A percentile compares a stretch with the other conserved stretches of the same genome.
These are phyloP conservation scores for Lathyrus aphaca DNA, from an alignment of 306 rosid genomes.

Conservation along the genomic window DNA sequence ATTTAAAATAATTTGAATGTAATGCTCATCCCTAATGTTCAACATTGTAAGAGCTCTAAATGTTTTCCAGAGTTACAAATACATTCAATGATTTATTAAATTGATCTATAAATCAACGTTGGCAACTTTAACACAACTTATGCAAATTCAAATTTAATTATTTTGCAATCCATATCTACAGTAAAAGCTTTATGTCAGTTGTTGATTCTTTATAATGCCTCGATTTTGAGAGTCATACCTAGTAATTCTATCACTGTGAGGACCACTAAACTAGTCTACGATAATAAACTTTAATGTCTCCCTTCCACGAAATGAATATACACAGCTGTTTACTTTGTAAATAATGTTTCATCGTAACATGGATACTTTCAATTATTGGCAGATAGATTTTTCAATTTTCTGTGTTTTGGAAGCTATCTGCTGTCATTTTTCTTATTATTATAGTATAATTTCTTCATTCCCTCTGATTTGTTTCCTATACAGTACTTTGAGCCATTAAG, in stretches of 20 bases:
- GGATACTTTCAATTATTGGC: background rate
- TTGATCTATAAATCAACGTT: slow-evolving; percentile 8
- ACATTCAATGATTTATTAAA: slow-evolving; percentile 4
- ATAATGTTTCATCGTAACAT: background rate
- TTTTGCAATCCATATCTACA: background rate
- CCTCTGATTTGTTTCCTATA: slow-evolving; percentile 1
- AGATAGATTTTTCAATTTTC: background rate
- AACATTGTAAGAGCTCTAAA: too few relatives aligned
- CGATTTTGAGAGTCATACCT: background rate
- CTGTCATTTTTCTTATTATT: slow-evolving; percentile 1
- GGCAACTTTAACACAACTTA: too few relatives aligned
- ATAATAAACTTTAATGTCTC: background rate
- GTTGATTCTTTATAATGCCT: background rate
- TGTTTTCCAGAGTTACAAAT: background rate
- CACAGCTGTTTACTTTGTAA: background rate
- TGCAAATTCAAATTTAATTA: background rate
- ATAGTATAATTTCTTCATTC: background rate
- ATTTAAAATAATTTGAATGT: too few relatives aligned
- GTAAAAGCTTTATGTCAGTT: background rate
- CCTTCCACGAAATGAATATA: background rate
- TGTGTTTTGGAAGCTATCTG: background rate
- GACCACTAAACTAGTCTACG: background rate
- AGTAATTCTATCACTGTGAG: background rate
- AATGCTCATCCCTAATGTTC: too few relatives aligned
- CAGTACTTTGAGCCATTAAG: slow-evolving; percentile 10